Evolutionary conservation across 169 alveolate species (phyloP).

Genomic region (Theileria parva): DNA sequence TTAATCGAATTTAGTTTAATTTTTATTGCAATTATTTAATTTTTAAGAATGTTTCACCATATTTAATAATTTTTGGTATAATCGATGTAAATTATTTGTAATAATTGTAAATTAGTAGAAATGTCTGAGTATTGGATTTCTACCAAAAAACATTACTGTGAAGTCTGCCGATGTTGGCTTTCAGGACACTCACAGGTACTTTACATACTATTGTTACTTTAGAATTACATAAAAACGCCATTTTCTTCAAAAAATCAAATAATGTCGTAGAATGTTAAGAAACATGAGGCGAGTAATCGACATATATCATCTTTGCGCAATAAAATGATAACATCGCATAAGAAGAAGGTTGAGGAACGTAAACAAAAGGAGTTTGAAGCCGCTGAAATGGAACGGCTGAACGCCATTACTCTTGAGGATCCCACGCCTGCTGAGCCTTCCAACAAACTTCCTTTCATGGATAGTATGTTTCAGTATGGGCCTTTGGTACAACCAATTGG

Average conservation of each 20-base stretch:
- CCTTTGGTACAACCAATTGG: conserved; percentile 33
- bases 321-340: conserved; percentile 61
- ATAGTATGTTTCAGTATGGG: conserved; percentile 2
- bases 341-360: conserved; percentile 16
- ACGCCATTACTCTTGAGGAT: conserved; percentile 63
- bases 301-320: conserved; percentile 59
- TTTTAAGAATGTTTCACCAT: background rate
- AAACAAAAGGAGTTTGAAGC: conserved; percentile 56
- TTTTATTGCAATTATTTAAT: conserved; percentile 3
- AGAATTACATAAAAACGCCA: background rate
- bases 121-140: conserved; percentile 75
- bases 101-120: background rate
- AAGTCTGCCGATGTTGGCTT: conserved; percentile 69
- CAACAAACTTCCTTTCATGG: background rate
- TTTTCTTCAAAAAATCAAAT: background rate
- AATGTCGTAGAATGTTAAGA: conserved; percentile 44
- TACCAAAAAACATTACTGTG: conserved; percentile 70
- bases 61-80: background rate
- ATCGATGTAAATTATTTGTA: background rate
- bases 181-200: conserved; percentile 55
- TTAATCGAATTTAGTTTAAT: background rate
- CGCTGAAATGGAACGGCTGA: conserved; percentile 66
- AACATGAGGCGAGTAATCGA: conserved; percentile 57
- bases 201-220: background rate
- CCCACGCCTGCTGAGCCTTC: conserved; percentile 25